A percentile compares a stretch with the other conserved stretches of the same genome.
Conservation (phyloP, 2,329 filamentous ascomycete genomes). For the Fusarium sp. region DNA sequence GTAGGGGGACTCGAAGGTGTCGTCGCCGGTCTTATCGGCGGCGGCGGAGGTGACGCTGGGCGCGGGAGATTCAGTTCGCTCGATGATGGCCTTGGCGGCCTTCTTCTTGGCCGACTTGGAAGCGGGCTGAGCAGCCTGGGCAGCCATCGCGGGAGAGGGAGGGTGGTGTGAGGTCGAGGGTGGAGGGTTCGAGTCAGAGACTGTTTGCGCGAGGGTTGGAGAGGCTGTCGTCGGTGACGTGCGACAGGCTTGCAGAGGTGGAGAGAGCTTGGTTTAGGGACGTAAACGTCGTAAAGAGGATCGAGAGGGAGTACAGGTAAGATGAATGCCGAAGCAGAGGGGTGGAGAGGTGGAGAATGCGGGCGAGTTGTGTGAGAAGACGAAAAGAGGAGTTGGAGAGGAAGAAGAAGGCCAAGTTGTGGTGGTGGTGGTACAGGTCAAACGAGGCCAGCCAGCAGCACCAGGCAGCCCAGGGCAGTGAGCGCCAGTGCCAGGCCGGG, state of each 20-base stretch:
- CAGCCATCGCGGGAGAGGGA: constrained; percentile 60
- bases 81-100: constrained; percentile 58
- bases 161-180: constrained; percentile 14
- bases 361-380: constrained; percentile 19
- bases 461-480: not conserved
- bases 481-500: not conserved
- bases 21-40: constrained; percentile 62
- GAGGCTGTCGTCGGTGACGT: constrained; percentile 27
- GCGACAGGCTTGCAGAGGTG: constrained; percentile 31
- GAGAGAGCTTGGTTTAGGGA: constrained; percentile 17
- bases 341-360: constrained; percentile 8
- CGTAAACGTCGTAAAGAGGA: constrained; percentile 16
- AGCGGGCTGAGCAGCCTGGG: constrained; percentile 66
- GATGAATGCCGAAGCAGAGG: constrained; percentile 13
- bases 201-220: constrained; percentile 37
- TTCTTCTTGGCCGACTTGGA: constrained; percentile 75
- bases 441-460: constrained; percentile 23
- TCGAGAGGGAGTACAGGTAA: constrained; percentile 7
- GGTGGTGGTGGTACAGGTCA: constrained; percentile 24
- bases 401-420: constrained; percentile 23
- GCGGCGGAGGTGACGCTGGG: constrained; percentile 56
- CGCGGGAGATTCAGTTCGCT: constrained; percentile 63
- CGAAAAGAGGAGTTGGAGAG: constrained; percentile 19
- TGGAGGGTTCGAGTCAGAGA: constrained; percentile 26
- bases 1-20: constrained; percentile 74